Conservation (phyloP, 2,329 filamentous ascomycete species). For the Periconia digitata region DNA sequence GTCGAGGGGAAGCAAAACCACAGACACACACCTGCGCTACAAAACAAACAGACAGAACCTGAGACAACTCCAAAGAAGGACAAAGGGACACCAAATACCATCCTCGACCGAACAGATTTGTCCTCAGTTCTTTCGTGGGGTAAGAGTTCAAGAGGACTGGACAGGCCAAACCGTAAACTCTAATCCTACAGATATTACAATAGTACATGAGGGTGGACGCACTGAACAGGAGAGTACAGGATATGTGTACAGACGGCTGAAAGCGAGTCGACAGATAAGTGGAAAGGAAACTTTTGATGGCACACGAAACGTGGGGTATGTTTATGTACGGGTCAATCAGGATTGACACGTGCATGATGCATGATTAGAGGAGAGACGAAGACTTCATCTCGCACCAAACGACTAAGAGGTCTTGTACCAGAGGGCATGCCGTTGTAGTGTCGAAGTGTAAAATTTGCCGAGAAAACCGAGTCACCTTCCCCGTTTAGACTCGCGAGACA, state of each 20-base stretch:
- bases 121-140: background rate
- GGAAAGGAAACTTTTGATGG: background rate
- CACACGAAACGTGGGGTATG: background rate
- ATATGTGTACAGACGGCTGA: too few relatives aligned
- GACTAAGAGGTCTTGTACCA: background rate
- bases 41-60: background rate
- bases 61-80: background rate
- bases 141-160: background rate
- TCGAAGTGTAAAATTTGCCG: background rate
- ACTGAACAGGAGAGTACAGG: background rate
- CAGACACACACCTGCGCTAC: background rate
- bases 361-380: too few relatives aligned
- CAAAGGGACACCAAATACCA: background rate
- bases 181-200: background rate
- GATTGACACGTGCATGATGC: background rate
- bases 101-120: background rate
- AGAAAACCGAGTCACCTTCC: background rate
- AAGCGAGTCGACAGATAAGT: background rate
- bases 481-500: conserved; percentile 68
- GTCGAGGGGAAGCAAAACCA: background rate
- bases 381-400: too few relatives aligned
- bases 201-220: background rate
- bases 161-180: background rate
- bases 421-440: too few relatives aligned
- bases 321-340: background rate